Evolutionary conservation across 1,139 yeast species (phyloP), one percentile per base, ranked within the genome.

Genomic region (Suhomyces bokatorum): DNA sequence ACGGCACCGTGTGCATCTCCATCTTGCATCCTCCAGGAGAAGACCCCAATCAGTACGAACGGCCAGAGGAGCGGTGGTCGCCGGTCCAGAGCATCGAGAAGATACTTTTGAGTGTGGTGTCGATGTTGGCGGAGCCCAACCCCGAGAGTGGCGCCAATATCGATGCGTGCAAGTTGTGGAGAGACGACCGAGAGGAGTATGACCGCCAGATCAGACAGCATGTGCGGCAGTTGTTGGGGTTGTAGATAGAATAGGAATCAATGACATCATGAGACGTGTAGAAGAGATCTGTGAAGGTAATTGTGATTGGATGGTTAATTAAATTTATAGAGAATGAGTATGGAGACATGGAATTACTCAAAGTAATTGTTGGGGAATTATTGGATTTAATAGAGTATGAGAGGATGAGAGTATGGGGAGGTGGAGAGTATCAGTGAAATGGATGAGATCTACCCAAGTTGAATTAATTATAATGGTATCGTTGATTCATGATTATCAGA

Each of bases 81-180:
- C 99, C 99, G 0, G 93, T 93, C 36, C 99, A 93, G 64, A 87
- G 96, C 59, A 91, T 93, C 24, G 99, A 93, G 67, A 93, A 93
- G 77, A 93, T 93, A 48, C 73, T 93, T 51, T 69, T 93, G 49
- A 86, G 96, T 64, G 98, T 93, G 24, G 82, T 90, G 78, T 87
- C 96, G 57, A 91, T 93, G 97, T 76, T 93, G 53, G 96, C 97
- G 3, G 98, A 93, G 64, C 98, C 99, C 4, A 93, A 93, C 61
- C 87, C 89, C 27, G 98, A 91, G 64, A 86, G 96, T 58, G 98
- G 97, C 5, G 99, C 99, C 40, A 90, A 93, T 61, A 87, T 93
- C 45, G 99, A 93, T 60, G 99, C 99, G 2, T 88, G 96, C 55
- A 90, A 90, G 67, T 75, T 93, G 54, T 91, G 97, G 96, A 77